Evolutionary conservation across 1,284 basidiomycete species (phyloP).

Genomic region (Irpex sp.): DNA sequence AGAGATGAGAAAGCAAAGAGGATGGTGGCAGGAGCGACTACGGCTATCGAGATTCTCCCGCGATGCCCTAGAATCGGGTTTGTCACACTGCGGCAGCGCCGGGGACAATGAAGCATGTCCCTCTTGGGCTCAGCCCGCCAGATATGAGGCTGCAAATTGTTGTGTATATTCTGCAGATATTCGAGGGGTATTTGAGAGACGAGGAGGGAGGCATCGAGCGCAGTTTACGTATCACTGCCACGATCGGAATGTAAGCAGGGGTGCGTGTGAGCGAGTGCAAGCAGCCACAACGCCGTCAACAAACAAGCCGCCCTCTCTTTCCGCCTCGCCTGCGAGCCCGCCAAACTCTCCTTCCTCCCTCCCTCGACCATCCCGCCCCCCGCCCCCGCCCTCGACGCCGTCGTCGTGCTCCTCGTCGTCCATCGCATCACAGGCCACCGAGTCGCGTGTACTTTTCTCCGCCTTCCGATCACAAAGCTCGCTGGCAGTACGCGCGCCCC

Average conservation of each 20-base stretch:
- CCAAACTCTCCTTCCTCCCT: slow-evolving; percentile 22
- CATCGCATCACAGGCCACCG: not conserved
- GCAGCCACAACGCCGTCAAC: slow-evolving; percentile 14
- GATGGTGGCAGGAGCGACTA: not conserved
- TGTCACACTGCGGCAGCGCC: not conserved
- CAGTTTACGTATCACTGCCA: slow-evolving; percentile 9
- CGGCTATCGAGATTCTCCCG: slow-evolving; percentile 4
- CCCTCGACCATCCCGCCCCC: slow-evolving; percentile 18
- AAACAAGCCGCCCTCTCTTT: slow-evolving; percentile 10
- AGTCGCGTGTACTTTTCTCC: not conserved
- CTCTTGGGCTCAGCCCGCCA: not conserved
- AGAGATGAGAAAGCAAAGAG: too few species aligned
- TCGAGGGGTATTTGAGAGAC: not conserved
- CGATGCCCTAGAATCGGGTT: not conserved
- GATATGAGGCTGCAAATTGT: not conserved
- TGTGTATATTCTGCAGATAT: not conserved
- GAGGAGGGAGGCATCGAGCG: not conserved
- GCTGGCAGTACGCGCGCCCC: slow-evolving; percentile 1
- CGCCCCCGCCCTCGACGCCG: slow-evolving; percentile 15
- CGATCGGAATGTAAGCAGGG: slow-evolving; percentile 10
- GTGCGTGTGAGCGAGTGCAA: slow-evolving; percentile 11
- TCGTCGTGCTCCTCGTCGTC: slow-evolving; percentile 4
- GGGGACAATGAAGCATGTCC: too few species aligned
- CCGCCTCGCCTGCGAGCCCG: slow-evolving; percentile 12
- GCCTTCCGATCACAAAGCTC: slow-evolving; percentile 1